A percentile compares a stretch with the other conserved stretches of the same genome.
These are phyloP conservation scores for Ceratocystis colombiana DNA, from an alignment of 2,329 filamentous ascomycete species.

Conservation along the genomic window DNA sequence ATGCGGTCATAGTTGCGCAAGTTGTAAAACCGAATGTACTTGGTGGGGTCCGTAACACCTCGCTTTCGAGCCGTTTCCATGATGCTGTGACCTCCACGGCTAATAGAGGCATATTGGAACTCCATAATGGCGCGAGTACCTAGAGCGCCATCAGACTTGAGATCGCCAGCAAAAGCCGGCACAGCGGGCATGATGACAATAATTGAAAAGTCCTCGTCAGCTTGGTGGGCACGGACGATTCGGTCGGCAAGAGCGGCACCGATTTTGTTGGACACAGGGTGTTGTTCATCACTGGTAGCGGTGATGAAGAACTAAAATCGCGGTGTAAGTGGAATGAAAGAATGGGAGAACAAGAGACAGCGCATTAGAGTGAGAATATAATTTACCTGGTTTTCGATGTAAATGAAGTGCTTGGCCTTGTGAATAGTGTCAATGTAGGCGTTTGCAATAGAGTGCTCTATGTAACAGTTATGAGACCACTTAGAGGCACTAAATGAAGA, in stretches of 20 bases:
- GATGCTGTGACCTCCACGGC: constrained; percentile 65
- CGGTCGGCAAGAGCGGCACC: constrained; percentile 69
- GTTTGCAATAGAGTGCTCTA: constrained; percentile 71
- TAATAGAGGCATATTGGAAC: constrained; percentile 73
- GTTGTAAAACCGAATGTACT: constrained; percentile 79
- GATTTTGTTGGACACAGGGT: constrained; percentile 66
- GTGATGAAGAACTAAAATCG: constrained; percentile 68
- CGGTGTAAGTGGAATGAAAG: constrained; percentile 21
- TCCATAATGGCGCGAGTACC: constrained; percentile 81
- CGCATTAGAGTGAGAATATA: no score
- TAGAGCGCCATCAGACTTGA: constrained; percentile 60
- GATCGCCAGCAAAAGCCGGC: constrained; percentile 71
- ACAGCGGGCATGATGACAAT: constrained; percentile 71
- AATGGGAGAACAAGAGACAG: background rate
- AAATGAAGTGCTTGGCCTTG: constrained; percentile 61
- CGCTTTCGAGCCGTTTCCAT: constrained; percentile 60
- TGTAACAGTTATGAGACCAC: constrained; percentile 44
- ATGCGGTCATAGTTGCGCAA: constrained; percentile 75
- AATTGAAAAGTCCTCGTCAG: constrained; percentile 59
- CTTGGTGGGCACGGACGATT: constrained; percentile 58
- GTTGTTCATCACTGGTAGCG: constrained; percentile 58
- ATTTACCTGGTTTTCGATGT: constrained; percentile 61
- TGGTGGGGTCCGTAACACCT: constrained; percentile 55
- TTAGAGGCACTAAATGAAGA: constrained; percentile 35
- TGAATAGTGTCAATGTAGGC: constrained; percentile 66